Evolutionary conservation across 164 flowering plant species (phyloP), one percentile per base, ranked within the genome.

Genomic region (Annona cherimola): DNA sequence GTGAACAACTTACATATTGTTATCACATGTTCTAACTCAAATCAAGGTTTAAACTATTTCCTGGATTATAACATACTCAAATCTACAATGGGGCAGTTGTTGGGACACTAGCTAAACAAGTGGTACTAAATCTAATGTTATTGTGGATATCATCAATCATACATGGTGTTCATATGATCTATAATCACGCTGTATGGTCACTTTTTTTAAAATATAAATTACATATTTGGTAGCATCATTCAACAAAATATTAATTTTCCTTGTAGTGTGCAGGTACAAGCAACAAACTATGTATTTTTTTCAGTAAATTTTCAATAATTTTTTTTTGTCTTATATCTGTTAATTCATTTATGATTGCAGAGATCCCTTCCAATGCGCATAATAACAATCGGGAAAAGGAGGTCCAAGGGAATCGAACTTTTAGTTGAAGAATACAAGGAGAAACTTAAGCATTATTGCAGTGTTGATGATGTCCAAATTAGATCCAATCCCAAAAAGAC

Each of bases 401-500:
- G 96, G 76, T 86, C 93, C 3, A 70, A 44, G 4, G 98, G 96
- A 1, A 86, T 89, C 3, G 88, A 89, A 68, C 82, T 92, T 8
- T 43, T 94, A 42, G 94, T 90, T 42, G 94, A 90, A 55, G 94
- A 90, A 74, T 94, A 90, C 73, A 78, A 71, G 14, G 81, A 79
- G 50, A 92, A 94, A 84, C 85, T 94, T 68, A 87, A 83, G 76
- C 64, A 67, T 70, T 94, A 94, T 68, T 94, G 93, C 73, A 69
- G 59, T 20, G 74, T 86, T 26, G 88, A 89, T 5, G 94, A 90
- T 74, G 69, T 87, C 54, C 93, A 75, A 69, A 67, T 92, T 39
- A 86, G 88, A 42, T 87, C 97, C 63, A 94, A 94, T 80, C 98
- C 98, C 6, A 91, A 81, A 79, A 92, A 88, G 77, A 85, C 98